Evolutionary conservation across 2,329 filamentous ascomycete species (phyloP), one percentile per base, ranked within the genome.

Genomic region (Alternaria solani): DNA sequence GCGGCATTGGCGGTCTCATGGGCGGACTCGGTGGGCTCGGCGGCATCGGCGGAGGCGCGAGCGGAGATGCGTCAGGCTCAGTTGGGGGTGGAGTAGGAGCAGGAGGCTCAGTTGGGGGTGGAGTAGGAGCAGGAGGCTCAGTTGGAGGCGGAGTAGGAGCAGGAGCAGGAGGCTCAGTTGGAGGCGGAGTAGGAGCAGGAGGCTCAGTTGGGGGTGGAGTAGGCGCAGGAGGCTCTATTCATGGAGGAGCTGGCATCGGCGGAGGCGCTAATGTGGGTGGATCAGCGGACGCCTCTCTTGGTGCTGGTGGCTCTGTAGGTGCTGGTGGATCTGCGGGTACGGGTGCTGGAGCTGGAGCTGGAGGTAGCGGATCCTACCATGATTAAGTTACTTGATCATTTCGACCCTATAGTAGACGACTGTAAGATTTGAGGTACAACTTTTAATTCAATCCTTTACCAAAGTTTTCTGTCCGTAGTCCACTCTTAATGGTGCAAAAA

Each of bases 191-290:
- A 28, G 54, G 54, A n/a, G 47, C 28, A 7, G 47, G 47, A 16
- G 47, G 39, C 32, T 41, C 38, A 23, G 47, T 26, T 16, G 9
- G n/a, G 0, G 46, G 38, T 36, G 55, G 46, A n/a, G n/a, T n/a
- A n/a, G n/a, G n/a, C n/a, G n/a, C n/a, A n/a, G n/a, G n/a, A n/a
- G n/a, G n/a, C n/a, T n/a, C n/a, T 11, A 9, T 9, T 30, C 28
- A 30, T 16, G 34, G 14, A n/a, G 34, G 34, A 7, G 34, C 16
- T 38, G 34, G 34, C 8, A 16, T 16, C 1, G 34, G 34, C 7
- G 34, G n/a, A 4, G 34, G 34, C 11, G 54, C 44, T 12, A 36
- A 38, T 46, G 47, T 44, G 7, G 38, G 55, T n/a, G 53, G 53
- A 5, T 26, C n/a, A 25, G 53, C 20, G 7, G 23, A 25, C 12